phyloP scores from a whole-genome alignment of 2,329 filamentous ascomycete genomes.

The Fusarium algeriense region DNA sequence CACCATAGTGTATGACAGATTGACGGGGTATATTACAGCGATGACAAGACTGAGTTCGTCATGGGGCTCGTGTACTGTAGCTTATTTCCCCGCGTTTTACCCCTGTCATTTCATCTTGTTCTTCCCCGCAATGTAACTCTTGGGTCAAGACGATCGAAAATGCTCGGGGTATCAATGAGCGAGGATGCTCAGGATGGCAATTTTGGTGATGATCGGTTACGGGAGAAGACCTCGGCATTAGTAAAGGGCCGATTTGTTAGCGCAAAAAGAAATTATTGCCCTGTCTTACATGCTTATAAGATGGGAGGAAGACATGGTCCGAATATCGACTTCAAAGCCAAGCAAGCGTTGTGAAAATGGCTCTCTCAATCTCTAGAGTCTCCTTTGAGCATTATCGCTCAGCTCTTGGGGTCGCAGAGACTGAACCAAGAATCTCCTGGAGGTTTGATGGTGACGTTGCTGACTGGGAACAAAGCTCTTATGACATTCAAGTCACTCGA shows the following conservation, averaged over 20 bases:
- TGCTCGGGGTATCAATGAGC: background rate
- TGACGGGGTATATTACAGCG: background rate
- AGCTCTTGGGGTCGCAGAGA: conserved; percentile 59
- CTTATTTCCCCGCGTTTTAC: background rate
- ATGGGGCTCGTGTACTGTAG: background rate
- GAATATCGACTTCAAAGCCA: fast-evolving
- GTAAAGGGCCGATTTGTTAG: background rate
- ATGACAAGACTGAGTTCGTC: background rate
- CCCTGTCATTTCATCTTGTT: background rate
- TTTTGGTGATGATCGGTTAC: background rate
- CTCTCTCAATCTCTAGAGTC: conserved; percentile 54
- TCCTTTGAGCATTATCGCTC: conserved; percentile 58
- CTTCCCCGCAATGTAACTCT: conserved; percentile 1
- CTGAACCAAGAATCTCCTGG: conserved; percentile 61
- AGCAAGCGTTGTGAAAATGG: conserved; percentile 43
- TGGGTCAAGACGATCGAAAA: background rate
- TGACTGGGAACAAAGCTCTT: conserved; percentile 59
- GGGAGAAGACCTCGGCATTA: background rate
- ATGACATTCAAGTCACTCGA: conserved; percentile 58
- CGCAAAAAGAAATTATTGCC: background rate
- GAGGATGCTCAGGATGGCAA: background rate
- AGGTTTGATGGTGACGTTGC: conserved; percentile 54
- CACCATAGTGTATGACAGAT: background rate
- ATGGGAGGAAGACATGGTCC: fast-evolving
- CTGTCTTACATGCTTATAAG: fast-evolving